Evolutionary conservation across 768 basidiomycete genomes (phyloP).

Genomic region (Brasilioporus rufonigricans): DNA sequence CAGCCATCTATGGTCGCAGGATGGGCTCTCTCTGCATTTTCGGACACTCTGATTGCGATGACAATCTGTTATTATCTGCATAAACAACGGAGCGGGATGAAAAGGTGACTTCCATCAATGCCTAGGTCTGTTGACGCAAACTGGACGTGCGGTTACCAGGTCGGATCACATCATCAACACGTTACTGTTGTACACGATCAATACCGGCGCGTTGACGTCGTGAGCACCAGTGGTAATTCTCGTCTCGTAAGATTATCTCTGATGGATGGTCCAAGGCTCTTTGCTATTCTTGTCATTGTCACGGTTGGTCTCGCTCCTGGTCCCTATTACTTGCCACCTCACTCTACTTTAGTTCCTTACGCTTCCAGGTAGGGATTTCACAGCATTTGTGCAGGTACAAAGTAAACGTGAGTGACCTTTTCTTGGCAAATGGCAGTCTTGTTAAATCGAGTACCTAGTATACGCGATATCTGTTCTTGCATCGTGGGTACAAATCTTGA

Average conservation of each 20-base stretch:
- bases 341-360: neutral
- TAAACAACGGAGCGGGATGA: neutral
- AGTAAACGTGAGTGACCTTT: neutral
- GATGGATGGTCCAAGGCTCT: neutral
- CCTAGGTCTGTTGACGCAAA: neutral
- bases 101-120: neutral
- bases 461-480: neutral
- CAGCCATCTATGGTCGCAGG: neutral
- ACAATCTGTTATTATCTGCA: neutral
- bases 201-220: neutral
- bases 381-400: neutral
- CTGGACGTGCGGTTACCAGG: neutral
- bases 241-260: neutral
- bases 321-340: neutral
- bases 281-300: neutral
- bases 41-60: neutral
- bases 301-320: neutral
- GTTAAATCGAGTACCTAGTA: neutral
- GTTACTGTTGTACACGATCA: neutral
- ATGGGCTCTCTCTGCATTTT: neutral
- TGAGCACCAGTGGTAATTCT: neutral
- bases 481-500: neutral
- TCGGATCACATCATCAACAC: neutral
- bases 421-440: neutral
- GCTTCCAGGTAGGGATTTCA: neutral